These are phyloP conservation scores for Chlamydomonas sp. DNA, from an alignment of 139 green algal species.

Conservation along the genomic window DNA sequence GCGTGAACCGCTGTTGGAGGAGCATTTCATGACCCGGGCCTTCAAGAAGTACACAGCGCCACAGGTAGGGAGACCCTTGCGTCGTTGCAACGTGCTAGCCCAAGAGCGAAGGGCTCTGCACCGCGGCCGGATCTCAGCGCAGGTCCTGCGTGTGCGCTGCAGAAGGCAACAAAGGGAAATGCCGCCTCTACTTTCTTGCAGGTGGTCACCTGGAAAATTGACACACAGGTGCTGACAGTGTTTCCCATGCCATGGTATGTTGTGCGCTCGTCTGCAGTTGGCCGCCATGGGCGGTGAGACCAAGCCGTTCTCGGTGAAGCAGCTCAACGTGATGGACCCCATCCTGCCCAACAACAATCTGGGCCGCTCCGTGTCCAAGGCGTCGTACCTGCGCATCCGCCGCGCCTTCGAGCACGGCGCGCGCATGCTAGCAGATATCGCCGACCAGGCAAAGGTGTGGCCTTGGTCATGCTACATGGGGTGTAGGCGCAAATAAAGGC, in stretches of 20 bases:
- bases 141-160: too few relatives aligned
- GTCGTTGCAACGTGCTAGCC: neutral
- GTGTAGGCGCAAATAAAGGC: neutral
- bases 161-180: too few relatives aligned
- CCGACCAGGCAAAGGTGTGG: slow-evolving; percentile 28
- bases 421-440: slow-evolving; percentile 56
- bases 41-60: slow-evolving; percentile 39
- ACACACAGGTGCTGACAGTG: too few relatives aligned
- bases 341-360: slow-evolving; percentile 97
- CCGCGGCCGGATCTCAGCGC: too few relatives aligned
- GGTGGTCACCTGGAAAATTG: too few relatives aligned
- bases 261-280: neutral
- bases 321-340: slow-evolving; percentile 95
- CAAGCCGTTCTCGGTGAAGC: slow-evolving; percentile 46
- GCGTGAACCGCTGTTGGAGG: slow-evolving; percentile 37
- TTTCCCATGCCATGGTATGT: too few relatives aligned
- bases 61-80: neutral
- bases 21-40: slow-evolving; percentile 30
- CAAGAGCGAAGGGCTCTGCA: neutral
- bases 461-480: neutral
- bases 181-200: too few relatives aligned
- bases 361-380: slow-evolving; percentile 85
- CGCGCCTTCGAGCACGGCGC: slow-evolving; percentile 78
- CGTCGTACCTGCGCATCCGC: slow-evolving; percentile 83
- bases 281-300: slow-evolving; percentile 10